Evolutionary conservation across 805 yeast genomes (phyloP), one percentile per base, ranked within the genome.

Genomic region (Hanseniaspora jakobsenii): DNA sequence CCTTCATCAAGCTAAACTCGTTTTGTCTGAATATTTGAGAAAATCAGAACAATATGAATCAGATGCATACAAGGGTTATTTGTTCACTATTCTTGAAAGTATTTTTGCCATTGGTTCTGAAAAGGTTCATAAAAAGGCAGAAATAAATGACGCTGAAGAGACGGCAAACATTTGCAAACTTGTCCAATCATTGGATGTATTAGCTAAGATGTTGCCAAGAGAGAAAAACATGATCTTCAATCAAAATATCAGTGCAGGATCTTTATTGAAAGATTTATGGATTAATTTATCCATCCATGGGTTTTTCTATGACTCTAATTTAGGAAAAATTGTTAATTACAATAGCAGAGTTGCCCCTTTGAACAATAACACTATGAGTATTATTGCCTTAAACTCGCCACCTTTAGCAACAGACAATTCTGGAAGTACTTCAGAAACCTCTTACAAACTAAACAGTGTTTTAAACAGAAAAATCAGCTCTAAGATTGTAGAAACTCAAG

Each of bases 251-350:
- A 34, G 35, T 16, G 14, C 31, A 22, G 24, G 29, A 2, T 34
- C 46, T 36, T 65, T 78, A 48, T 84, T 89, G 66, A 72, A 93
- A 55, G 81, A 91, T 60, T 76, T 85, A 35, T 91, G 99, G 99
- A 85, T 84, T 60, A 91, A 89, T 55, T 67, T 91, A 70, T 89
- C 79, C 3, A 81, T 87, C 22, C 95, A 91, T 60, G 98, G 98
- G 0, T 85, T 78, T 57, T 71, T 76, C n/a, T 66, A 67, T 45
- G 0, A 65, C 66, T 12, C 65, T 77, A 55, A 70, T 75, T 13
- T 61, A 63, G 45, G 62, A 63, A n/a, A 70, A 72, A 54, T 36
- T 4, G 23, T 28, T 12, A 42, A 42, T 13, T 35, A 36, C 17
- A 18, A 29, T 18, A 14, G 12, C 12, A 9, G 14, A 3, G 35